Conservation (phyloP, 306 rosid species). For the Malus orientalis region DNA sequence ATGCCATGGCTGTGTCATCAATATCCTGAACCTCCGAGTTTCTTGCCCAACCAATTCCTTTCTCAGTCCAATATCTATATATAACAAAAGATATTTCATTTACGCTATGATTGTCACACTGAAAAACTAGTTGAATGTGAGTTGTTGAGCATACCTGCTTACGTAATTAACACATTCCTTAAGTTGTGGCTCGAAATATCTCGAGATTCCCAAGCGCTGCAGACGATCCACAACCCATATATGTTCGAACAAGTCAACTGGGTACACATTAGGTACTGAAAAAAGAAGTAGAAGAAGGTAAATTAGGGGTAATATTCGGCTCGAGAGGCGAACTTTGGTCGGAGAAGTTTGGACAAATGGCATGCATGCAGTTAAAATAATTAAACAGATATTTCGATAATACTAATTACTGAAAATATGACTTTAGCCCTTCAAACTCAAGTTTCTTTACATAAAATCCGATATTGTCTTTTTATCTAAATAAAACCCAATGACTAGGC, state of each 20-base stretch:
- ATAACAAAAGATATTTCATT: neutral
- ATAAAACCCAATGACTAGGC: no score
- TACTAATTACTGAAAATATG: no score
- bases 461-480: no score
- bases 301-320: neutral
- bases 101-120: neutral
- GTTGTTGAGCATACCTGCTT: slow-evolving; percentile 27
- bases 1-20: slow-evolving; percentile 90
- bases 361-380: neutral
- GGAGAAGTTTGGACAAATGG: neutral
- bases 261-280: slow-evolving; percentile 77
- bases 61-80: slow-evolving; percentile 60
- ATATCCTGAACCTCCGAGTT: slow-evolving; percentile 63
- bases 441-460: no score
- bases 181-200: slow-evolving; percentile 52
- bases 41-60: slow-evolving; percentile 87
- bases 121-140: neutral
- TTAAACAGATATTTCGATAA: neutral
- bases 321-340: neutral
- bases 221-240: slow-evolving; percentile 76
- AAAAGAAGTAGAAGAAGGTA: neutral
- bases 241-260: slow-evolving; percentile 82
- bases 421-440: no score
- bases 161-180: slow-evolving; percentile 56
- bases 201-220: slow-evolving; percentile 75